A percentile compares a stretch with the other conserved stretches of the same genome.
phyloP scores from a whole-genome alignment of 1,139 yeast species.

The Saccharomyces hybrid region DNA sequence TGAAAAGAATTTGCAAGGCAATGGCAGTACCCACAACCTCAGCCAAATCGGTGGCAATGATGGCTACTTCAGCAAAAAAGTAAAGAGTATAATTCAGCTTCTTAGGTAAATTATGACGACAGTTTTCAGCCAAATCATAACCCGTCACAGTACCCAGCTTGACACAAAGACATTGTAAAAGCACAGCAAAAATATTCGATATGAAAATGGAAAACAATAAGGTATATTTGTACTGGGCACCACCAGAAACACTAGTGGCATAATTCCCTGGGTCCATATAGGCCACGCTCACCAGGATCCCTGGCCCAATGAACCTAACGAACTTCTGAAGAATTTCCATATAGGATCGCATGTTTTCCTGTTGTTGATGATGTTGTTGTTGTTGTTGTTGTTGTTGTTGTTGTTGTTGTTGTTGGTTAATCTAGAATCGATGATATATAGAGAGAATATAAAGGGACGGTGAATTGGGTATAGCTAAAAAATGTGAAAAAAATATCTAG shows the following conservation, averaged over 20 bases:
- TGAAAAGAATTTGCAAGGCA: conserved; percentile 72
- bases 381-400: neutral
- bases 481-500: neutral
- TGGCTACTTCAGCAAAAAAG: conserved; percentile 70
- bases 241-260: conserved; percentile 90
- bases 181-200: conserved; percentile 80
- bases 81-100: conserved; percentile 54
- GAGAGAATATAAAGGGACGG: neutral
- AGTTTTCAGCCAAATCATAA: conserved; percentile 62
- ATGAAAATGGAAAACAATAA: conserved; percentile 71
- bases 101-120: conserved; percentile 53
- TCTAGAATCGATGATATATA: neutral
- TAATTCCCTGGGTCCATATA: conserved; percentile 98
- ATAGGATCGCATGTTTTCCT: conserved; percentile 1
- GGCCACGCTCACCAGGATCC: conserved; percentile 89
- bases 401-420: neutral
- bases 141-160: conserved; percentile 79
- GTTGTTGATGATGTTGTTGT: neutral
- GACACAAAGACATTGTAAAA: conserved; percentile 71
- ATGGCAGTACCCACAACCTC: conserved; percentile 84
- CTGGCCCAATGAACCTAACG: conserved; percentile 72
- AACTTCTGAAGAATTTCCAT: conserved; percentile 22
- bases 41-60: conserved; percentile 77
- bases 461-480: neutral
- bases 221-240: conserved; percentile 79